These are phyloP conservation scores for Epithemia pelagica DNA, from an alignment of 108 stramenopile species.

Conservation along the genomic window DNA sequence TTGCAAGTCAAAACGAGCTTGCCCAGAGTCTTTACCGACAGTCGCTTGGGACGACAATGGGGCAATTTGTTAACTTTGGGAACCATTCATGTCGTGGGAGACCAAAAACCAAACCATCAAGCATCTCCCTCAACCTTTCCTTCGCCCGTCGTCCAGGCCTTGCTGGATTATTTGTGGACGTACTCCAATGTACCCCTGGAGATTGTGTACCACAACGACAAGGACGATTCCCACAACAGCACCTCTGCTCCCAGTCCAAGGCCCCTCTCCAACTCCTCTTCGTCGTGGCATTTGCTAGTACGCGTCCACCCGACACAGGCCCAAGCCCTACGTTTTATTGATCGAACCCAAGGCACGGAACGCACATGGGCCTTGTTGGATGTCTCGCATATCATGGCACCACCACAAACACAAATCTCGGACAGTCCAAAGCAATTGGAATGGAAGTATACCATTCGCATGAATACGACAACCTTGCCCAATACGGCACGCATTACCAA, in stretches of 20 bases:
- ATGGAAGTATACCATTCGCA: constrained; percentile 33
- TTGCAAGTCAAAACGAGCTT: constrained; percentile 15
- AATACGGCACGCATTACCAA: constrained; percentile 38
- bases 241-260: background rate
- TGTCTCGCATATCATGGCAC: constrained; percentile 5
- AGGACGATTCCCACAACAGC: background rate
- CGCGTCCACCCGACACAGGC: constrained; percentile 26
- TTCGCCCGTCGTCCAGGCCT: background rate
- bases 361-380: constrained; percentile 44
- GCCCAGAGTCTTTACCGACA: constrained; percentile 26
- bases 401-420: too few relatives aligned
- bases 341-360: constrained; percentile 28
- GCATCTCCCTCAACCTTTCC: too few relatives aligned
- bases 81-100: constrained; percentile 25
- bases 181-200: background rate
- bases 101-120: background rate
- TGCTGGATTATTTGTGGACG: background rate
- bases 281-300: constrained; percentile 11
- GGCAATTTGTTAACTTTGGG: constrained; percentile 44
- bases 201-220: background rate
- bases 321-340: constrained; percentile 25
- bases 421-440: background rate
- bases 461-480: constrained; percentile 51
- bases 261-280: background rate
- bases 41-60: constrained; percentile 32